These are phyloP conservation scores for Bothriochloa decipiens DNA, from an alignment of 176 grass and related monocot genomes.

Conservation along the genomic window DNA sequence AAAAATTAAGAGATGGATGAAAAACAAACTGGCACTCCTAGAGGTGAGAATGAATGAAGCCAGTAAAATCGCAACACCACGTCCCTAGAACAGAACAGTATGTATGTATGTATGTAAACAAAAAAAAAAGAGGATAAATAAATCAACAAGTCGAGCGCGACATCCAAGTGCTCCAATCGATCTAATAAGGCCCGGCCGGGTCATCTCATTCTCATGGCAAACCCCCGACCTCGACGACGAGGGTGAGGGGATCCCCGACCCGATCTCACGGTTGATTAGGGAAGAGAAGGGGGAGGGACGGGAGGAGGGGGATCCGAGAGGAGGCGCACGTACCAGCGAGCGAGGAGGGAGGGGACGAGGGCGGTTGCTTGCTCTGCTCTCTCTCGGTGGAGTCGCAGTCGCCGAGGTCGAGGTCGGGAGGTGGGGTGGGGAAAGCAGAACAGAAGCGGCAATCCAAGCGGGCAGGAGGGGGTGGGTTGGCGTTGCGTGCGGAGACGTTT, in stretches of 20 bases:
- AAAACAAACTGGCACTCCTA: too few species aligned
- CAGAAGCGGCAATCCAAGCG: not conserved
- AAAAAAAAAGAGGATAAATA: not conserved
- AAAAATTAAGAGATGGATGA: too few species aligned
- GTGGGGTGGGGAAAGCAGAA: not conserved
- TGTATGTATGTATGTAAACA: too few species aligned
- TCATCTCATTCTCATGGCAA: not conserved
- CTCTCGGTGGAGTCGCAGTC: not conserved
- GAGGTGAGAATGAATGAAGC: too few species aligned
- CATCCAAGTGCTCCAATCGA: not conserved
- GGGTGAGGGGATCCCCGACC: not conserved
- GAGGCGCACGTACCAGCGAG: constrained; percentile 9
- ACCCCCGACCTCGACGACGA: not conserved
- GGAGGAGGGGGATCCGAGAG: not conserved
- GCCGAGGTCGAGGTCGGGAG: not conserved
- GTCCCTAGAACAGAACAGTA: not conserved
- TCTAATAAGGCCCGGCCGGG: not conserved
- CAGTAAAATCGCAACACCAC: too few species aligned
- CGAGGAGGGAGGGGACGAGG: not conserved
- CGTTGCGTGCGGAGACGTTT: constrained; percentile 42
- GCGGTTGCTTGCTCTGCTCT: not conserved
- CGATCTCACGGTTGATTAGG: not conserved
- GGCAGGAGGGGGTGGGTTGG: not conserved
- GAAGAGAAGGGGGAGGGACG: not conserved
- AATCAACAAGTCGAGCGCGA: not conserved